phyloP scores from a whole-genome alignment of 805 yeast genomes.

The Cephaloascus fragrans region DNA sequence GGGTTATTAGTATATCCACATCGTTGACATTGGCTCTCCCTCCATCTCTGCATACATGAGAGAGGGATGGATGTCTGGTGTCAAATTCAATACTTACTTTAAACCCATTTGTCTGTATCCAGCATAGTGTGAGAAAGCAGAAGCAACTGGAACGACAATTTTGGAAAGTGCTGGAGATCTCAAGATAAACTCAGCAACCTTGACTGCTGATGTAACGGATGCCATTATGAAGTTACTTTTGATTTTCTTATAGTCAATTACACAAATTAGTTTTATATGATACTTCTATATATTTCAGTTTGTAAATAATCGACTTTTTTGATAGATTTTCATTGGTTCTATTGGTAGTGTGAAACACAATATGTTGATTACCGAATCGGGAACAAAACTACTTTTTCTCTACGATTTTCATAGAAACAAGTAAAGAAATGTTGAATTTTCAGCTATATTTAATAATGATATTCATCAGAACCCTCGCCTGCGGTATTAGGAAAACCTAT shows the following conservation, averaged over 20 bases:
- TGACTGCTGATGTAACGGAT: constrained; percentile 60
- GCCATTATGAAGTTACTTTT: constrained; percentile 26
- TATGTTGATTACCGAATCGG: neutral
- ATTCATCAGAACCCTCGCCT: constrained; percentile 49
- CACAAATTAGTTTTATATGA: too few species aligned
- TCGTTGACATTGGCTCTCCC: too few species aligned
- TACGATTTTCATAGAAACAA: too few species aligned
- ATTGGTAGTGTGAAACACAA: neutral
- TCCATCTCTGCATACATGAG: too few species aligned
- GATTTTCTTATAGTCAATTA: too few species aligned
- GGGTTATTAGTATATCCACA: constrained; percentile 13
- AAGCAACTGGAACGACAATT: constrained; percentile 72
- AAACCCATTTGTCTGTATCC: constrained; percentile 96
- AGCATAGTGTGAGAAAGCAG: constrained; percentile 58
- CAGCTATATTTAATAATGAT: constrained; percentile 36
- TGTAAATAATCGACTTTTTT: neutral
- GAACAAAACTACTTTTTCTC: too few species aligned
- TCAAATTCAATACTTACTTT: constrained; percentile 22
- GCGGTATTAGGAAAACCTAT: constrained; percentile 61
- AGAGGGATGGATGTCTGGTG: neutral
- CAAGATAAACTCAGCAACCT: constrained; percentile 68
- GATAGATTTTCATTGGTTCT: neutral
- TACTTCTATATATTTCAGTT: too few species aligned
- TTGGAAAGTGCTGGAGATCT: constrained; percentile 71
- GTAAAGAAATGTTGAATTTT: neutral